Evolutionary conservation across 495 filamentous ascomycete species (phyloP).

Genomic region (Neurospora hispaniola): DNA sequence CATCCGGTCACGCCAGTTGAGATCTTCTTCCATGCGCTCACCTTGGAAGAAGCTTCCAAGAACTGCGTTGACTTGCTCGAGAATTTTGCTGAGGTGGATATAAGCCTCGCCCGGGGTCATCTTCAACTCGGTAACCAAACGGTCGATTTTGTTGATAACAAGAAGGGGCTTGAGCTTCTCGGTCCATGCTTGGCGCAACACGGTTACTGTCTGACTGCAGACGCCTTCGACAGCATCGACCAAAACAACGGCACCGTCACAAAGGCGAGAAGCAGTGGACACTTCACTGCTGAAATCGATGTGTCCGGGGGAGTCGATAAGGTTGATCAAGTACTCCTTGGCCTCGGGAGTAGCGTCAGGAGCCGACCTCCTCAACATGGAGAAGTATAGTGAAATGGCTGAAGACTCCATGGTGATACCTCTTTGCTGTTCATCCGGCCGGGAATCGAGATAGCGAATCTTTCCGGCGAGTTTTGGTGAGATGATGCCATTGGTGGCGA

Average conservation of each 20-base stretch:
- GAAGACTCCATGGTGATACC: slow-evolving; percentile 99
- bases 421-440: slow-evolving; percentile 91
- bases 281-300: slow-evolving; percentile 99
- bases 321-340: slow-evolving; percentile 89
- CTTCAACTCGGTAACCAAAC: slow-evolving; percentile 82
- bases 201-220: slow-evolving; percentile 96
- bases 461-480: slow-evolving; percentile 95
- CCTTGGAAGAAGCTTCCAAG: slow-evolving; percentile 97
- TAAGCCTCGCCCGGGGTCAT: slow-evolving; percentile 88
- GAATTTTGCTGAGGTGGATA: slow-evolving; percentile 73
- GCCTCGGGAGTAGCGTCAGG: slow-evolving; percentile 58
- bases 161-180: slow-evolving; percentile 92
- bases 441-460: slow-evolving; percentile 93
- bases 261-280: slow-evolving; percentile 86
- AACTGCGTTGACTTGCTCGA: slow-evolving; percentile 95
- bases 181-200: slow-evolving; percentile 88
- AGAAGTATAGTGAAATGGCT: slow-evolving; percentile 94
- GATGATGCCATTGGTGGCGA: slow-evolving; percentile 99
- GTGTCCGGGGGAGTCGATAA: slow-evolving; percentile 96
- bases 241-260: slow-evolving; percentile 87
- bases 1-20: slow-evolving; percentile 89
- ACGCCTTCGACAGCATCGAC: slow-evolving; percentile 99
- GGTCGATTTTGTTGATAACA: slow-evolving; percentile 97
- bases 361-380: slow-evolving; percentile 59
- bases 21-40: slow-evolving; percentile 96